Percentiles rank a stretch among this genome's conserved stretches.
Conservation (phyloP, 2,329 filamentous ascomycete genomes). For the Helotiales sp. region DNA sequence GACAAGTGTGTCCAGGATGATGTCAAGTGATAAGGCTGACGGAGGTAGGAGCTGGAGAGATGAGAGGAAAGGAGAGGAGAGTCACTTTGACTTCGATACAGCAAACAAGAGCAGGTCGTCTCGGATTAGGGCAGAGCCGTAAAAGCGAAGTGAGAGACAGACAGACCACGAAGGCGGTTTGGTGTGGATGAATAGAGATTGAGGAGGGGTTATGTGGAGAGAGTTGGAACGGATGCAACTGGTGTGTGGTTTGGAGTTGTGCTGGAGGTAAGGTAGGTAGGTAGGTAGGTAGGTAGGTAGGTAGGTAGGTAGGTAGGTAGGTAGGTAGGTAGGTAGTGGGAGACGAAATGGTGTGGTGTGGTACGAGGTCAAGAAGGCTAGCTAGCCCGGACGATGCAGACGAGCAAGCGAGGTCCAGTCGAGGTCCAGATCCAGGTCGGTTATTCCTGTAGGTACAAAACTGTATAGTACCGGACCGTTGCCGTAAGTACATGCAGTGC, state of each 20-base stretch:
- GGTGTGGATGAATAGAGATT: slow-evolving; percentile 16
- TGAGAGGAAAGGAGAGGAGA: background rate
- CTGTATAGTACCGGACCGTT: background rate
- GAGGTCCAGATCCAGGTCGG: background rate
- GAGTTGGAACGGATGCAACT: background rate
- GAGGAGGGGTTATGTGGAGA: slow-evolving; percentile 5
- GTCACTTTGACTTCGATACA: slow-evolving; percentile 21
- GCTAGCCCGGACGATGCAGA: background rate
- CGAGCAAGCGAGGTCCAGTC: background rate
- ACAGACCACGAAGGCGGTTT: background rate
- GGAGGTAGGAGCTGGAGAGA: background rate
- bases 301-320: background rate
- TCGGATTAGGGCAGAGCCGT: slow-evolving; percentile 26
- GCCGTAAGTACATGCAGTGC: background rate
- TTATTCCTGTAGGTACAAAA: slow-evolving; percentile 3
- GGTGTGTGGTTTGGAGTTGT: background rate
- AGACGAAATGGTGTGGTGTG: slow-evolving; percentile 5
- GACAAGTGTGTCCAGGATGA: slow-evolving; percentile 25
- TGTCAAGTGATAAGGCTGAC: slow-evolving; percentile 28
- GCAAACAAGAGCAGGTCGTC: slow-evolving; percentile 14
- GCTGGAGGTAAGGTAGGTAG: background rate
- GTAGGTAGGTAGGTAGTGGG: background rate
- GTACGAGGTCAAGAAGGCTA: background rate
- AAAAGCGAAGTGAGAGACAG: background rate
- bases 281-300: background rate